Conservation (phyloP, 768 basidiomycete species). For the Strobilomyces dryophilus region DNA sequence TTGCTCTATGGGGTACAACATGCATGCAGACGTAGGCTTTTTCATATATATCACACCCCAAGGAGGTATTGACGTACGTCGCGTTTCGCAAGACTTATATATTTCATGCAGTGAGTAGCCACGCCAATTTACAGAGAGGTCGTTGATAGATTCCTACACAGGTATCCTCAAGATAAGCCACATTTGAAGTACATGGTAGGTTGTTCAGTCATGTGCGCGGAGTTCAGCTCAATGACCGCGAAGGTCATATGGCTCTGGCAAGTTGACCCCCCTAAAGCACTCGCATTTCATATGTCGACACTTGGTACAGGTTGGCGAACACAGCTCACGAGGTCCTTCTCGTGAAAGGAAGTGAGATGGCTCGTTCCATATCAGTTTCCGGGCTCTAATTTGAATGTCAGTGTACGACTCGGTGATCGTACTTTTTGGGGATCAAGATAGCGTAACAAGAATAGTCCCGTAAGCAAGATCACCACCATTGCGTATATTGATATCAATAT, state of each 20-base stretch:
- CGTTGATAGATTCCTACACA: not conserved
- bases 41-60: not conserved
- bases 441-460: not conserved
- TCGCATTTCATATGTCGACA: not conserved
- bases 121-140: not conserved
- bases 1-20: not conserved
- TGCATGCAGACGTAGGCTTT: not conserved
- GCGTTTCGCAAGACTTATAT: not conserved
- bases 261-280: not conserved
- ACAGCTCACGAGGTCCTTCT: not conserved
- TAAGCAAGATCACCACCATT: not conserved
- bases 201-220: too few species aligned
- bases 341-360: constrained; percentile 2
- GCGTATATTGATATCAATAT: not conserved
- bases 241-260: too few species aligned
- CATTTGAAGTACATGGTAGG: not conserved
- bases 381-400: not conserved
- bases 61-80: not conserved
- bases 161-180: not conserved
- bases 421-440: not conserved
- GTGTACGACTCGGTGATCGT: constrained; percentile 1
- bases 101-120: not conserved
- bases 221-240: too few species aligned
- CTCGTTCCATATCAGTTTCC: not conserved
- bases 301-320: not conserved